Conservation (phyloP, 495 filamentous ascomycete genomes). For the Annulohypoxylon maeteangense region DNA sequence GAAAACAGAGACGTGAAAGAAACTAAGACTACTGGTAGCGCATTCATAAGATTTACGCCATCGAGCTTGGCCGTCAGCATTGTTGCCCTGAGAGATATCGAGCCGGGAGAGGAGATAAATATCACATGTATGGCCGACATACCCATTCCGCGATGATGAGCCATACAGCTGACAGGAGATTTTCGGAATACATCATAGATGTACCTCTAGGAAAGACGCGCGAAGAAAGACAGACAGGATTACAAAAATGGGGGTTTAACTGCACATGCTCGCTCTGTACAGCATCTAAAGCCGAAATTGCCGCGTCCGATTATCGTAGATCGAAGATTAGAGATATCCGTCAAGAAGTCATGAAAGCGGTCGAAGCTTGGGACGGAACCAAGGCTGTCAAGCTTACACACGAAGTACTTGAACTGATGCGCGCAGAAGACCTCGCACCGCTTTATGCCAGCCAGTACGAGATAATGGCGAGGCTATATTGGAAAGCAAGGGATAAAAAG, state of each 20-base stretch:
- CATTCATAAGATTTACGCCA: slow-evolving; percentile 52
- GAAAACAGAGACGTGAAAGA: not conserved
- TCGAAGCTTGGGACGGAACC: slow-evolving; percentile 47
- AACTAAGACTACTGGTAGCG: slow-evolving; percentile 42
- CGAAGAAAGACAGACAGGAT: slow-evolving; percentile 40
- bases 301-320: slow-evolving; percentile 51
- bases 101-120: slow-evolving; percentile 53
- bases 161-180: not conserved
- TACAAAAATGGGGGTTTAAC: slow-evolving; percentile 53
- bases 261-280: slow-evolving; percentile 54
- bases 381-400: slow-evolving; percentile 50
- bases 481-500: slow-evolving; percentile 47
- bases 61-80: slow-evolving; percentile 48
- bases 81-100: slow-evolving; percentile 50
- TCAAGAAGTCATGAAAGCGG: slow-evolving; percentile 48
- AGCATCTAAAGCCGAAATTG: slow-evolving; percentile 39
- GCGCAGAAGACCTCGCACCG: slow-evolving; percentile 48
- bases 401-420: slow-evolving; percentile 48
- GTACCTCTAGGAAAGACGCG: slow-evolving; percentile 47
- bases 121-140: slow-evolving; percentile 48
- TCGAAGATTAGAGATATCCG: slow-evolving; percentile 47
- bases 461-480: slow-evolving; percentile 54
- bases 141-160: not conserved
- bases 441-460: slow-evolving; percentile 53
- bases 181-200: slow-evolving; percentile 28